Evolutionary conservation across 768 basidiomycete species (phyloP).

Genomic region (Lactifluus pinguis): DNA sequence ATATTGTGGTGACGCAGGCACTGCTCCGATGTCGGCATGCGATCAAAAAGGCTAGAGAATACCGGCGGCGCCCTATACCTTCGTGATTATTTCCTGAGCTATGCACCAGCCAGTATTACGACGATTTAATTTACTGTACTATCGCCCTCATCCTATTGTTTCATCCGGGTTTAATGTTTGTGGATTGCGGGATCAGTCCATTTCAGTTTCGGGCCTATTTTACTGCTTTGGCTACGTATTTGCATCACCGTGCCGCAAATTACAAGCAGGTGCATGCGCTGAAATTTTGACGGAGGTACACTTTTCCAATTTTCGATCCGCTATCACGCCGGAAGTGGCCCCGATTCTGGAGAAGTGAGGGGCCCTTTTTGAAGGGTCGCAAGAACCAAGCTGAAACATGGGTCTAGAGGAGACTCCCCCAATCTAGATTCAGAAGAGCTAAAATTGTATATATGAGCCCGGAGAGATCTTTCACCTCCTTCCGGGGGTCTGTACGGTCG

Average conservation of each 20-base stretch:
- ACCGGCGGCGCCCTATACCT: background rate
- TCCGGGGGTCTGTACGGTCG: background rate
- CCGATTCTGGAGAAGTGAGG: background rate
- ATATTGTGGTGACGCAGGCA: background rate
- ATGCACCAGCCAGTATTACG: background rate
- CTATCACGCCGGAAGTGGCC: background rate
- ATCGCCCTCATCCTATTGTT: background rate
- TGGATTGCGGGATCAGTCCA: no score
- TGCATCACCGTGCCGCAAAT: no score
- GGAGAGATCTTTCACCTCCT: background rate
- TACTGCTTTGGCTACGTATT: no score
- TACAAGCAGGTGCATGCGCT: no score
- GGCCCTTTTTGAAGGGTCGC: background rate
- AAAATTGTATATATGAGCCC: background rate
- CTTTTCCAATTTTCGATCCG: no score
- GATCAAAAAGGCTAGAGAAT: background rate
- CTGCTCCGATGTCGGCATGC: background rate
- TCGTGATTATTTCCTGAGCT: no score
- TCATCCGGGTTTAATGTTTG: no score
- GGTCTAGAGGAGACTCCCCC: background rate
- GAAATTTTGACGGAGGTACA: no score
- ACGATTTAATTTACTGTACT: background rate
- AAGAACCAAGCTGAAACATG: background rate
- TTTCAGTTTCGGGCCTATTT: no score
- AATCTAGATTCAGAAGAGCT: background rate